Evolutionary conservation across 176 grass and related monocot genomes (phyloP), one percentile per base, ranked within the genome.

Genomic region (Aegilops bicornis): DNA sequence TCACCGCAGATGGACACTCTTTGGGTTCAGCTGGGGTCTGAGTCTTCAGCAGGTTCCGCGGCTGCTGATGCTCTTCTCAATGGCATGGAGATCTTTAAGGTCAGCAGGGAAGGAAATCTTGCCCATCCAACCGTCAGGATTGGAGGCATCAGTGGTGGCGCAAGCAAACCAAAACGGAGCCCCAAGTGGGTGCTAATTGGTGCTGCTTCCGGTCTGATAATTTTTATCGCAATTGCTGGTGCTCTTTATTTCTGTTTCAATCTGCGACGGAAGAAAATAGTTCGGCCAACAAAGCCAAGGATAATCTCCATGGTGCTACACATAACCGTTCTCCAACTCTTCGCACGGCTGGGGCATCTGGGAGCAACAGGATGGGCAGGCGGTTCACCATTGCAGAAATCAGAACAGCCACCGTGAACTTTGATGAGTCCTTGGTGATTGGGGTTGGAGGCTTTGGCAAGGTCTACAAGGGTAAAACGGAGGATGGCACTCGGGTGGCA

Each of bases 1-100:
- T 85, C 79, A 1, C 87, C 86, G 11, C 87, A 98, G 76, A 86
- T 79, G 7, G 96, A 92, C 75, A 92, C 93, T 32, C 93, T 98
- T 45, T 98, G 96, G 96, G 86, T 98, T 89, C 96, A 96, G 82
- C 71, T 98, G 43, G 96, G 96, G 15, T 82, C 96, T 7, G 93
- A 98, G 82, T 83, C 90, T 30, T 85, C 88, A 19, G 25, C 90
- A 11, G 88, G 91, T 54, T 68, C 91, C 50, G 85, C 79, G 2
- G 92, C 90, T 60, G 79, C 69, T 32, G 96, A 98, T 70, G 96
- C 96, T 1, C 85, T 98, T 69, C n/a, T 98, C 20, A 98, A 94
- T 69, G 96, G 96, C 60, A 93, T 98, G 90, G 96, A 98, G 79
- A 98, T 98, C 73, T 98, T 98, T 81, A 98, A 98, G 82, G 89